Base-by-base conservation (phyloP, 768 basidiomycete species). In the Leccinum sublutescens region DNA sequence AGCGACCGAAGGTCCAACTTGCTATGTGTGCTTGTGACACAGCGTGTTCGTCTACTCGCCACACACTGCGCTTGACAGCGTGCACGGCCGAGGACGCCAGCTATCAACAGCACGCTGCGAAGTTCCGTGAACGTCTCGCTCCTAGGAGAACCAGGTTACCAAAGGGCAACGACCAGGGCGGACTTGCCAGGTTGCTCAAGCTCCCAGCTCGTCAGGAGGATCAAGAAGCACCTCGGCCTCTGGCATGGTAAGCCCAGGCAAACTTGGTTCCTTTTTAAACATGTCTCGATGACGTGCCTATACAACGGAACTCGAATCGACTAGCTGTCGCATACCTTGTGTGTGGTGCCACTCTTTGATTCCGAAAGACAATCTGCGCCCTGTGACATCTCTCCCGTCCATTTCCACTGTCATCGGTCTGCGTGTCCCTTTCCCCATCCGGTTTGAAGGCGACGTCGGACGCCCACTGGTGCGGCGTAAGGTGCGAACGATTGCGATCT, bases 1-100 rank as follows among this genome's bases (percentile, higher is more conserved):
- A 23, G 23, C 23, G 23, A 23, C 23, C 23, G 23, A 23, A 23
- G 23, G 23, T 23, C 23, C 23, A 23, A 23, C 23, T 23, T 23
- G 23, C 23, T 23, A 23, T 23, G 23, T 23, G 23, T 23, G 23
- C 23, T 23, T 23, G 23, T 98, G 61, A 95, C 91, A 0, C 81
- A 94, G 95, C 1, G 87, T 98, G 57, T 89, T 88, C 1, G 82
- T 98, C 5, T 96, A 91, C 76, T 82, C 82, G 40, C 93, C 96
- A 2, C 96, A 98, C 75, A 93, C 91, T 0, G 85, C 93, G 0
- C 80, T 97, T 15, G 96, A 98, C 75, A 81, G 80, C n/a, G 85
- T 91, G 1, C 80, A 83, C 65, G 90, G 84, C 5, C 8, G 68
- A 67, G 27, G 55, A 66, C n/a, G 73, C 62, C 17, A 71, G 66